Base-by-base conservation (phyloP, 805 yeast species). In the Monosporozyma solicola region DNA sequence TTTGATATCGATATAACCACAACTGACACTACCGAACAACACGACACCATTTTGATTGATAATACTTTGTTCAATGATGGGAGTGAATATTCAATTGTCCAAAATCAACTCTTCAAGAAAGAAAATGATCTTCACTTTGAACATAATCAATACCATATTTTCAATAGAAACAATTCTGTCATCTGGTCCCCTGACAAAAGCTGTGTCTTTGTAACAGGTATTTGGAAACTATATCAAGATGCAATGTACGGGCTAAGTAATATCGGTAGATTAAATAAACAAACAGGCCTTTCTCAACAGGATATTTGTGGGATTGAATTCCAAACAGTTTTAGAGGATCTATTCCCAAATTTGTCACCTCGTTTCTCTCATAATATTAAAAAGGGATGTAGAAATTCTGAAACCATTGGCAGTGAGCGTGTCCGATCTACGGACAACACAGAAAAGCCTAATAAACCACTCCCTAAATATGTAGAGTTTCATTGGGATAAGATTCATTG, bases 151-250 rank as follows among this genome's bases (percentile, higher is more conserved):
- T 43, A 13, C 7, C 41, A 47, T 24, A 33, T 61, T 37, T 59
- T 65, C 47, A 65, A 65, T 48, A 62, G 66, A 58, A 80, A 76
- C 53, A 84, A 86, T 59, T 80, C 89, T 80, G 79, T 89, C 53
- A 83, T 88, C 57, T 89, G 96, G 96, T 94, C 87, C 65, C 84
- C 84, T 62, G 79, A 77, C 57, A 82, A 94, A 5, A 95, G 95
- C 0, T 83, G 83, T 64, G 96, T 88, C 10, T 95, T 87, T 61
- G 75, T 88, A 49, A 89, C 96, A 0, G 95, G 95, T 0, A 76
- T 88, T 50, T 88, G 96, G 95, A 87, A 89, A 66, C 56, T 65
- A 35, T 67, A 62, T 54, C 69, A 67, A 55, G 69, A 65, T 54
- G 65, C 65, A 2, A 63, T 65, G 63, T 59, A 61, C 22, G 65